Base-by-base conservation (phyloP, 202 grass and related monocot genomes). In the Carex arenaria region DNA sequence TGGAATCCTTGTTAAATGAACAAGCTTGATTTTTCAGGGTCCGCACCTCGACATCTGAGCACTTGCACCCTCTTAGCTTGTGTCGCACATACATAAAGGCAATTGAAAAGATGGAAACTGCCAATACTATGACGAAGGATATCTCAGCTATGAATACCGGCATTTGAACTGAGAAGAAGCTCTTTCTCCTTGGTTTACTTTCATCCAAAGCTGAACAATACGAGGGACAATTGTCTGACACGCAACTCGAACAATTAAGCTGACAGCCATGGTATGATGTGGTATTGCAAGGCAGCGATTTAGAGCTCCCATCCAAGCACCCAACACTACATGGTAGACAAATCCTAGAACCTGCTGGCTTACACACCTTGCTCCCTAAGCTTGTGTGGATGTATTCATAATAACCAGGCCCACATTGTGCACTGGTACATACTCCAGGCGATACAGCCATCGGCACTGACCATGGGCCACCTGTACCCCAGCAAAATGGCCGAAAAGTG, bases 81-180 rank as follows among this genome's bases (percentile, higher is more conserved):
- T 93, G 63, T 15, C 91, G 89, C 34, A 99, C 86, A 83, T 90
- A 95, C 13, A 99, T 82, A 71, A 82, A 99, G 52, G 93, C 79
- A 14, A 89, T 87, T 77, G 76, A 73, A 65, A 87, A 88, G 31
- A 95, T 91, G 18, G 86, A 93, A 81, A 89, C 78, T 19, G 90
- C 86, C 67, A 95, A 85, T 52, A 95, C 66, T 54, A 92, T 38
- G 20, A 89, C 96, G 63, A 99, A 95, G 22, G 80, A 87, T 70
- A 99, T 86, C 89, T 99, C 96, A 45, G 93, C 93, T 42, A 99
- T 84, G 47, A 99, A 95, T 83, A 99, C 83, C 5, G 83, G 96
- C 85, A 99, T 83, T 84, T 99, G 93, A 88, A 95, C 86, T 84
- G 84, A 85, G 73, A 92, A 84, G 22, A 95, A 84, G 49, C 65